phyloP scores from a whole-genome alignment of 73 alveolate genomes.

The Paramecium primaurelia region DNA sequence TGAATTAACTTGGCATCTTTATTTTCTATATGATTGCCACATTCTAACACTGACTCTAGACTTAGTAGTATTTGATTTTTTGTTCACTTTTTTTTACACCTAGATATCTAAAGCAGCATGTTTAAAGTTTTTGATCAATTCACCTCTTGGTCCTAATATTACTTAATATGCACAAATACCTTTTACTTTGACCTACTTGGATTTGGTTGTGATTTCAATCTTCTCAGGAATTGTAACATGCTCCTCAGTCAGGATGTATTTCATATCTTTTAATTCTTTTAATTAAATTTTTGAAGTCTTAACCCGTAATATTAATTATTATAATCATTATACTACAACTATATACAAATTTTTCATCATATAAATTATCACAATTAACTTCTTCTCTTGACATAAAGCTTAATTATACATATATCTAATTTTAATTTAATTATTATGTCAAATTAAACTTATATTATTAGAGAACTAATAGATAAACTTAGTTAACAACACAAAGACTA shows the following conservation, averaged over 20 bases:
- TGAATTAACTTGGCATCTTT: conserved; percentile 54
- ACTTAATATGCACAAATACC: not conserved
- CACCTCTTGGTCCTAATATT: conserved; percentile 56
- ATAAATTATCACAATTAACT: not conserved
- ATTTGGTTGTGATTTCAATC: conserved; percentile 48
- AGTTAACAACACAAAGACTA: not conserved
- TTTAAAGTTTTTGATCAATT: conserved; percentile 34
- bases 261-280: conserved; percentile 55
- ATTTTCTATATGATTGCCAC: conserved; percentile 55
- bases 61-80: not conserved
- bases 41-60: conserved; percentile 7
- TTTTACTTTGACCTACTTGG: conserved; percentile 51
- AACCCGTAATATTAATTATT: not conserved
- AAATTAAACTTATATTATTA: not conserved
- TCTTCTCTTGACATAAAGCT: too few species aligned
- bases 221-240: conserved; percentile 51
- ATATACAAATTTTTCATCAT: not conserved
- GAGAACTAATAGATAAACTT: not conserved
- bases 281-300: not conserved
- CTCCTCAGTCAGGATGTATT: conserved; percentile 61
- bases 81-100: conserved; percentile 19
- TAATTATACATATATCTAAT: too few species aligned
- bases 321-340: not conserved
- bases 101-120: conserved; percentile 57
- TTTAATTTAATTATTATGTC: not conserved